A percentile compares a stretch with the other conserved stretches of the same genome.
These are phyloP conservation scores for Jaltomata sinuosa DNA, from an alignment of 257 asterid species.

Conservation along the genomic window DNA sequence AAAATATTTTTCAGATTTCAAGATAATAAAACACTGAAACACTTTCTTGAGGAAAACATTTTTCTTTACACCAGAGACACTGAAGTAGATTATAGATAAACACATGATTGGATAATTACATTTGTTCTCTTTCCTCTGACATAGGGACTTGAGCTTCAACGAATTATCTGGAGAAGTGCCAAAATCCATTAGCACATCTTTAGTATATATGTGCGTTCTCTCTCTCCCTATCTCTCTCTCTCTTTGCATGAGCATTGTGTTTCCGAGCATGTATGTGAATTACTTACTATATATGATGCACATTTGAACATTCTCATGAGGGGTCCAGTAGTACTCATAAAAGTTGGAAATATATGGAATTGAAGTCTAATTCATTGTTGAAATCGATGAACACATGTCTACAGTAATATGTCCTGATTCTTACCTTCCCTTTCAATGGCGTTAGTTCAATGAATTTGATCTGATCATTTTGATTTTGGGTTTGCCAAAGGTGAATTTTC, in stretches of 20 bases:
- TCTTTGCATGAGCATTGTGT: neutral
- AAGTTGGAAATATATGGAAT: too few relatives aligned
- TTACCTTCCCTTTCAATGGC: too few relatives aligned
- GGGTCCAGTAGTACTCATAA: too few relatives aligned
- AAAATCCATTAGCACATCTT: neutral
- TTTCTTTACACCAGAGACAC: neutral
- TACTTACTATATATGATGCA: neutral
- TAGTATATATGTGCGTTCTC: neutral
- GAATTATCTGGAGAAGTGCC: constrained; percentile 3
- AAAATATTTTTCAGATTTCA: neutral
- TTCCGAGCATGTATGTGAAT: neutral
- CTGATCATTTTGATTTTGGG: too few relatives aligned
- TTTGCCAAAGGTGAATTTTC: too few relatives aligned
- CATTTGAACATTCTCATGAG: too few relatives aligned
- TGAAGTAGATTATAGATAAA: neutral
- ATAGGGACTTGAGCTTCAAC: constrained; percentile 18
- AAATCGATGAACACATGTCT: too few relatives aligned
- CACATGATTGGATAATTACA: neutral
- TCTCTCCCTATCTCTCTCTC: neutral
- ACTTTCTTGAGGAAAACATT: neutral
- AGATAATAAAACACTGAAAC: neutral
- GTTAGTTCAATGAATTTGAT: too few relatives aligned
- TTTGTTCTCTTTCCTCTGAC: neutral
- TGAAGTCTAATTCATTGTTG: too few relatives aligned
- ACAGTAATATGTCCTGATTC: too few relatives aligned